phyloP scores from a whole-genome alignment of 2,329 filamentous ascomycete genomes.

The Stylonectria norvegica region DNA sequence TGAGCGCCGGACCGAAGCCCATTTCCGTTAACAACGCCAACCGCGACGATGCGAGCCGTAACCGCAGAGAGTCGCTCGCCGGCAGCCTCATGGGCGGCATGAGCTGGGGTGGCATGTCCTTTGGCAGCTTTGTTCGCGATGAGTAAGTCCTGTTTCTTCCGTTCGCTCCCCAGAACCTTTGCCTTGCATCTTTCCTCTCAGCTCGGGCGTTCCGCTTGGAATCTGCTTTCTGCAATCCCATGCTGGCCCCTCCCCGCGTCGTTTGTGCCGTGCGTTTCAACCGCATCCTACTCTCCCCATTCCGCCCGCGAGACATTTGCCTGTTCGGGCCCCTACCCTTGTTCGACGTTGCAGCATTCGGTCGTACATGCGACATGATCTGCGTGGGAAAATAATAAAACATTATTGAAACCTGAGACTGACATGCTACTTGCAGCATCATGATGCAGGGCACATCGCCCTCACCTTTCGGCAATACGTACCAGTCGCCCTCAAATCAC shows the following conservation, averaged over 20 bases:
- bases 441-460: conserved; percentile 97
- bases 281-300: conserved; percentile 2
- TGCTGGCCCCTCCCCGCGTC: background rate
- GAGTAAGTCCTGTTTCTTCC: conserved; percentile 65
- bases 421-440: conserved; percentile 57
- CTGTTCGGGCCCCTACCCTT: conserved; percentile 14
- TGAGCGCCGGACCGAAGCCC: conserved; percentile 62
- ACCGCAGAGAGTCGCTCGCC: conserved; percentile 59
- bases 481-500: conserved; percentile 92
- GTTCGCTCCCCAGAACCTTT: conserved; percentile 14
- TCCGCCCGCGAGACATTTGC: conserved; percentile 21
- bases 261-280: background rate
- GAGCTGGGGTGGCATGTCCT: conserved; percentile 95
- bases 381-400: background rate
- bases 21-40: conserved; percentile 65
- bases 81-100: conserved; percentile 74
- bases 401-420: conserved; percentile 9
- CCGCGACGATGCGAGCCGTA: conserved; percentile 55
- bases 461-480: conserved; percentile 55
- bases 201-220: background rate
- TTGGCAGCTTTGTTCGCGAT: conserved; percentile 95
- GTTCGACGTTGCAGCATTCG: conserved; percentile 11
- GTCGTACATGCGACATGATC: conserved; percentile 11
- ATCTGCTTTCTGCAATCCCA: background rate
- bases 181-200: background rate